These are phyloP conservation scores for Rauvolfia tetraphylla DNA, from an alignment of 257 asterid species.

Conservation along the genomic window DNA sequence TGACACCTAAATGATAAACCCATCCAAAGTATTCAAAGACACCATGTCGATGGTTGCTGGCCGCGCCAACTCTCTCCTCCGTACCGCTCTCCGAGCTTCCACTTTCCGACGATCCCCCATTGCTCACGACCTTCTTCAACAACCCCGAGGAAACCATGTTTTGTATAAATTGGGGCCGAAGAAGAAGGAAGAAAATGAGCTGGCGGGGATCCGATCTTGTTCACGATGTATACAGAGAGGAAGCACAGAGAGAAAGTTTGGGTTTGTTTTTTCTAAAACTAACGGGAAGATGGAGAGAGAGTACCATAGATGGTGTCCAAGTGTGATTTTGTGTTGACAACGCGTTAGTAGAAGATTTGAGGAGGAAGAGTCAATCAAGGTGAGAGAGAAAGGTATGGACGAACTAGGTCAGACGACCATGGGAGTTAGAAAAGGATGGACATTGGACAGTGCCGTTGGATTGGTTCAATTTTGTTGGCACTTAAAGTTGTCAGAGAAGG, in stretches of 20 bases:
- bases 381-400: conserved; percentile 1
- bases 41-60: conserved; percentile 25
- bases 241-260: not conserved
- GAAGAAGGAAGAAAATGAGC: not conserved
- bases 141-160: conserved; percentile 9
- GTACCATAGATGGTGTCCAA: not conserved
- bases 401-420: not conserved
- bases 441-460: not conserved
- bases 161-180: not conserved
- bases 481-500: too few species aligned
- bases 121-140: conserved; percentile 31
- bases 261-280: not conserved
- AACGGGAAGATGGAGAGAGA: not conserved
- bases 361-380: not conserved
- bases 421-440: not conserved
- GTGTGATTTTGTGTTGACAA: not conserved
- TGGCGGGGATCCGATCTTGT: not conserved
- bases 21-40: conserved; percentile 66
- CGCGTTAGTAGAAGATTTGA: not conserved
- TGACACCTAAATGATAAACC: conserved; percentile 76
- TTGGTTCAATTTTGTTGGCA: not conserved
- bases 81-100: conserved; percentile 49
- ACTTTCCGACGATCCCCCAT: conserved; percentile 47
- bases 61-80: conserved; percentile 29
- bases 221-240: not conserved